Evolutionary conservation across 129 eudicot species (phyloP).

Genomic region (Rutidosis leptorrhynchoides): DNA sequence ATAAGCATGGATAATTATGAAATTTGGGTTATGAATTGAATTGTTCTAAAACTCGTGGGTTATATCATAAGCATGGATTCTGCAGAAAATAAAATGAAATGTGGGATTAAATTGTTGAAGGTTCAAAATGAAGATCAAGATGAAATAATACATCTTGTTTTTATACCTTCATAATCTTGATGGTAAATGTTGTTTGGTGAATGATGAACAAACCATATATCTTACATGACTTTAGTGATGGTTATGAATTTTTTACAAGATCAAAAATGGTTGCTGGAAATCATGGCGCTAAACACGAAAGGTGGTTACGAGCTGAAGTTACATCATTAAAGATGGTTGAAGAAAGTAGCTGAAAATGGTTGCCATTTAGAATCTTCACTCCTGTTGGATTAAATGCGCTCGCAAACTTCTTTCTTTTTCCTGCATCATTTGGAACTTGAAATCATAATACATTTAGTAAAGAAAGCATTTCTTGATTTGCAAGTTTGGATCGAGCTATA

Average conservation of each 20-base stretch:
- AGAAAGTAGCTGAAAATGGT: not conserved
- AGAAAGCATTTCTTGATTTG: not conserved
- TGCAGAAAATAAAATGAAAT: not conserved
- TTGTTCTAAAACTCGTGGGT: not conserved
- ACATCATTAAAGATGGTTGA: no score
- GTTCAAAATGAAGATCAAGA: not conserved
- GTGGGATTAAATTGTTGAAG: not conserved
- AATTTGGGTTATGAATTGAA: no score
- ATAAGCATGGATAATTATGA: no score
- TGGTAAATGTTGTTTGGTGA: not conserved
- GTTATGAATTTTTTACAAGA: not conserved
- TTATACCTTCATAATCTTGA: not conserved
- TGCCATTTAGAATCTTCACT: not conserved
- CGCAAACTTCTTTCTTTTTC: conserved; percentile 40
- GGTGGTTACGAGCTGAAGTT: not conserved
- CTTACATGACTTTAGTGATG: not conserved
- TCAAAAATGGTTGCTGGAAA: not conserved
- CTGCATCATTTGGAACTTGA: conserved; percentile 33
- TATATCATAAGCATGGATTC: not conserved
- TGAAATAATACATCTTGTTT: not conserved
- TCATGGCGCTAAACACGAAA: not conserved
- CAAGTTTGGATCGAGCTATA: not conserved
- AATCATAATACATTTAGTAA: not conserved
- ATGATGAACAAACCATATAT: not conserved
- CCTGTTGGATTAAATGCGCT: conserved; percentile 34